Evolutionary conservation across 352 stramenopile genomes (phyloP), one percentile per base, ranked within the genome.

Genomic region (Phytophthora colocasiae): DNA sequence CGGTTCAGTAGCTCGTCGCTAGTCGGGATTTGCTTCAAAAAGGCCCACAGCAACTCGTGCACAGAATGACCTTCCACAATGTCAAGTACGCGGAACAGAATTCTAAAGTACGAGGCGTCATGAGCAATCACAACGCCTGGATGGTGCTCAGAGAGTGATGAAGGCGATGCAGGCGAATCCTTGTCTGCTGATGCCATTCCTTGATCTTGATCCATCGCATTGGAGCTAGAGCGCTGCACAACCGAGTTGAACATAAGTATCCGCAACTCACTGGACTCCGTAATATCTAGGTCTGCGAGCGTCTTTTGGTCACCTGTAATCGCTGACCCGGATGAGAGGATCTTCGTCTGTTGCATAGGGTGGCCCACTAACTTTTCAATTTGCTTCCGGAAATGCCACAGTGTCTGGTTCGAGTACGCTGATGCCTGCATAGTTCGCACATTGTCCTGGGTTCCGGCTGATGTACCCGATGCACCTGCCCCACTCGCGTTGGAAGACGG

Each of bases 1-100:
- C 73, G 74, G 15, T 81, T 75, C 44, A 93, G 61, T n/a, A 95
- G 54, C 22, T 91, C 77, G 0, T 74, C 75, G 43, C 85, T 92
- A 3, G 89, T 95, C 12, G 89, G 89, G 14, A 96, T 86, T 55
- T 93, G 91, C 50, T 92, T 89, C 47, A 96, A 64, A 43, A 96
- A 81, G 36, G 89, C 82, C 83, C 87, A 95, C 34, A 95, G 40
- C 14, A 87, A 74, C 43, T 85, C 80, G 66, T 94, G 87, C 1
- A 92, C 83, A 11, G 77, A 63, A 53, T 90, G 69, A 6, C 74
- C 75, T 4, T 79, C 75, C 1, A 92, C 77, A 15, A 80, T 78
- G 52, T 95, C 89, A 11, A 95, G 71, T 15, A 95, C 81, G 51
- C 77, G 81, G 49, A 96, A 95, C n/a, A 96, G 66, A 29, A 93